Conservation (phyloP, 2,329 filamentous ascomycete species). For the Juglanconis oblonga region DNA sequence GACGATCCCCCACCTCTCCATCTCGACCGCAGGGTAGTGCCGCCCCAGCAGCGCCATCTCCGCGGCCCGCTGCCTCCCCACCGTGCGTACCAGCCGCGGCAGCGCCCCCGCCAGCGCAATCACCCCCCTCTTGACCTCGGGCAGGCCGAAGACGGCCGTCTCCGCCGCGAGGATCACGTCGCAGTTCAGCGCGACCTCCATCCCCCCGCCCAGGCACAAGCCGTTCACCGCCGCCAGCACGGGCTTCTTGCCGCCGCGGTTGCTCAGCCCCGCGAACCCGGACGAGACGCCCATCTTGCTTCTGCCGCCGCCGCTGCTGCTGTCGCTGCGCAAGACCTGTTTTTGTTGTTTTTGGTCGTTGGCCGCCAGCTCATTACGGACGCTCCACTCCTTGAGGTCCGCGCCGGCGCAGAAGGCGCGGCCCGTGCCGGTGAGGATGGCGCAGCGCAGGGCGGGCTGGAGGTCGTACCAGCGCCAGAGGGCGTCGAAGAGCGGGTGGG, state of each 20-base stretch:
- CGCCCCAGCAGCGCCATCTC: slow-evolving; percentile 69
- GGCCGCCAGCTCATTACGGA: slow-evolving; percentile 30
- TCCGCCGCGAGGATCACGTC: slow-evolving; percentile 66
- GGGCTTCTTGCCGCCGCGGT: slow-evolving; percentile 68
- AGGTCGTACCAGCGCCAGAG: slow-evolving; percentile 57
- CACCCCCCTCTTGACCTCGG: slow-evolving; percentile 70
- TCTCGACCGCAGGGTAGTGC: slow-evolving; percentile 56
- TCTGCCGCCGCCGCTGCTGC: slow-evolving; percentile 3
- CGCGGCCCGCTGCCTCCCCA: slow-evolving; percentile 67
- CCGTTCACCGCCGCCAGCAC: slow-evolving; percentile 76
- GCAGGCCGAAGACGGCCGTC: slow-evolving; percentile 62
- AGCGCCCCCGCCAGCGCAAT: slow-evolving; percentile 69
- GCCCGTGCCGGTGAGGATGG: slow-evolving; percentile 61
- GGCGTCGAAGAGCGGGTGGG: slow-evolving; percentile 46
- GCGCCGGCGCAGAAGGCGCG: slow-evolving; percentile 67
- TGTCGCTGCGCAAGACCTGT: neutral
- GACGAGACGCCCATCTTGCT: slow-evolving; percentile 32
- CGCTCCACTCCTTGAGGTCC: slow-evolving; percentile 64
- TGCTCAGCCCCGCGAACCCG: slow-evolving; percentile 66
- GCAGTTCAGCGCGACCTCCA: slow-evolving; percentile 72
- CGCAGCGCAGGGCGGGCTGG: slow-evolving; percentile 59
- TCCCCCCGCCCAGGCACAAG: slow-evolving; percentile 70
- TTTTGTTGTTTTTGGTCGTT: neutral
- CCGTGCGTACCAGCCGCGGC: slow-evolving; percentile 60
- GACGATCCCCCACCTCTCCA: slow-evolving; percentile 66